phyloP scores from a whole-genome alignment of 2,329 filamentous ascomycete species.

The Neonectria neomacrospora region DNA sequence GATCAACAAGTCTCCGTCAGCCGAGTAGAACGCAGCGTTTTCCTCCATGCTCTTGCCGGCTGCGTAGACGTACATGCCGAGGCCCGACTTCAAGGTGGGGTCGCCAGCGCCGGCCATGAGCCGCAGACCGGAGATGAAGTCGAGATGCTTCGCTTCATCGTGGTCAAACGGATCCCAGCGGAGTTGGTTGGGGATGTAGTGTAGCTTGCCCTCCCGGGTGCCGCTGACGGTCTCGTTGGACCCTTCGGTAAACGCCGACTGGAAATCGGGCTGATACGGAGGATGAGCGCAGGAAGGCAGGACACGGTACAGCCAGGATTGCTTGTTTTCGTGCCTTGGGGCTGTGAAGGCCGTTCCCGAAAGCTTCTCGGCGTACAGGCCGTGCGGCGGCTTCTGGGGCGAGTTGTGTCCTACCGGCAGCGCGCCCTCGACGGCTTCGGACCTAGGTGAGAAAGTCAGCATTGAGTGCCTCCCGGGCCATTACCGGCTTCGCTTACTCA shows the following conservation, averaged over 20 bases:
- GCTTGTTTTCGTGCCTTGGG: conserved; percentile 74
- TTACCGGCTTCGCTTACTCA: conserved; percentile 66
- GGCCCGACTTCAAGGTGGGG: conserved; percentile 78
- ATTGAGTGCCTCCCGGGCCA: neutral
- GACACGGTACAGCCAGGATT: conserved; percentile 79
- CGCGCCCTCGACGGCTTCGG: conserved; percentile 79
- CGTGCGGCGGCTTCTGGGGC: conserved; percentile 81
- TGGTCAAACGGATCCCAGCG: conserved; percentile 86
- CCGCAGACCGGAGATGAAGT: conserved; percentile 70
- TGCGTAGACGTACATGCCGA: conserved; percentile 85
- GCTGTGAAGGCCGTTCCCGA: conserved; percentile 79
- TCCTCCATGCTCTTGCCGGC: conserved; percentile 81
- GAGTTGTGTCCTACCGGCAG: conserved; percentile 82
- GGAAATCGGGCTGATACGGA: conserved; percentile 62
- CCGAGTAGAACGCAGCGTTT: conserved; percentile 84
- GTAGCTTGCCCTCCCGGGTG: conserved; percentile 41
- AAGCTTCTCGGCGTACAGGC: conserved; percentile 84
- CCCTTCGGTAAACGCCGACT: conserved; percentile 36
- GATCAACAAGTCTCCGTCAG: conserved; percentile 82
- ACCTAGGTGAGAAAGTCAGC: conserved; percentile 57
- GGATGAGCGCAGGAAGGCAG: conserved; percentile 71
- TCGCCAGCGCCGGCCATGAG: conserved; percentile 84
- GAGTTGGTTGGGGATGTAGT: conserved; percentile 76
- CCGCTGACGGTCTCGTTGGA: conserved; percentile 41
- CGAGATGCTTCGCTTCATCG: conserved; percentile 62